Evolutionary conservation across 2,329 filamentous ascomycete genomes (phyloP).

Genomic region (Cercospora brassicicola): DNA sequence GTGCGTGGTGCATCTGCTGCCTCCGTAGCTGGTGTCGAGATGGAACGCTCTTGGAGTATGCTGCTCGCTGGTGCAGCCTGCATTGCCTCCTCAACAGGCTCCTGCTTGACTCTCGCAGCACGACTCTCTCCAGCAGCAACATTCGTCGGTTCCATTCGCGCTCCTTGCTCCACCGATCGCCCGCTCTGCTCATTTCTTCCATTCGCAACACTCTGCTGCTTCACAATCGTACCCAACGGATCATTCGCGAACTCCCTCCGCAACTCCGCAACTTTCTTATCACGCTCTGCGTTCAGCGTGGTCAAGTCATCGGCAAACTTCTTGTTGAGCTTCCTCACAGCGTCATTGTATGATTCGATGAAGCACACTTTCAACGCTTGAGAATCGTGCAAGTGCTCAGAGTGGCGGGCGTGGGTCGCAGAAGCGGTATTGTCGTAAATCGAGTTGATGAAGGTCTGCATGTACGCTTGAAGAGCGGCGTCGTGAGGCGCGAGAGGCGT

Average conservation of each 20-base stretch:
- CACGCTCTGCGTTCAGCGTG: background rate
- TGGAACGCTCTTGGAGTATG: no score
- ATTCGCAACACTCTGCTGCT: background rate
- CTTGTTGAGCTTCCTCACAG: background rate
- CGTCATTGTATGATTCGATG: background rate
- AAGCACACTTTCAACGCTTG: background rate
- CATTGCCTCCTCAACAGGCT: background rate
- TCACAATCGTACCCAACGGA: background rate
- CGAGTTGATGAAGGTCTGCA: background rate
- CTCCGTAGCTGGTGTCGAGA: background rate
- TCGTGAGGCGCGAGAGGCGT: background rate
- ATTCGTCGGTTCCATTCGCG: background rate
- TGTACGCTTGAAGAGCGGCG: constrained; percentile 3
- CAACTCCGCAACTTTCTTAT: background rate
- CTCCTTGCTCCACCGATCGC: background rate
- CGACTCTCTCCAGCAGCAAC: background rate
- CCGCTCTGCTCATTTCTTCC: background rate
- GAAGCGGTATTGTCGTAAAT: background rate
- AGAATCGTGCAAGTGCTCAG: background rate
- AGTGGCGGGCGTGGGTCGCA: background rate
- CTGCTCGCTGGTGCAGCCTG: background rate
- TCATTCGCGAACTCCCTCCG: background rate
- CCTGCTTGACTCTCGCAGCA: background rate
- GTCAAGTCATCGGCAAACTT: background rate
- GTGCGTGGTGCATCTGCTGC: background rate